Conservation (phyloP, 108 stramenopile species). For the Skeletonema potamos region DNA sequence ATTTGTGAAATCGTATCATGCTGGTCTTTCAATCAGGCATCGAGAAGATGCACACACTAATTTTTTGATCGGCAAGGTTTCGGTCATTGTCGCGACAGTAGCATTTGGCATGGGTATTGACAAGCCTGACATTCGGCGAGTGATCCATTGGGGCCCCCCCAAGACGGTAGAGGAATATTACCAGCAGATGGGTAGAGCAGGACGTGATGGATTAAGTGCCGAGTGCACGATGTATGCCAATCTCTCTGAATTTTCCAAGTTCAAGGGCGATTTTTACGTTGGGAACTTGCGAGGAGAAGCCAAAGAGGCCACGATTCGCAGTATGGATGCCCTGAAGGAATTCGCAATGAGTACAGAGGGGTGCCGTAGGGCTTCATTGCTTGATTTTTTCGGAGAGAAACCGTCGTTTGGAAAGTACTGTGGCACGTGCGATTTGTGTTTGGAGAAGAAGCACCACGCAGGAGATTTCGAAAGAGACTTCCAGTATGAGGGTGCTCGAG, state of each 20-base stretch:
- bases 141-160: conserved; percentile 89
- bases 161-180: conserved; percentile 94
- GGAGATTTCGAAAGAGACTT: conserved; percentile 72
- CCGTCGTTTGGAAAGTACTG: conserved; percentile 71
- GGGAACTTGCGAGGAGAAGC: conserved; percentile 51
- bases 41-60: conserved; percentile 63
- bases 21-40: conserved; percentile 60
- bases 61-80: conserved; percentile 78
- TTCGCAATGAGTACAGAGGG: conserved; percentile 54
- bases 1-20: conserved; percentile 75
- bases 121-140: conserved; percentile 80
- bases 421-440: conserved; percentile 81
- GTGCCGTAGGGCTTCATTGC: conserved; percentile 67
- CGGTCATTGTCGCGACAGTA: conserved; percentile 91
- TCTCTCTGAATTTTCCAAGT: conserved; percentile 67
- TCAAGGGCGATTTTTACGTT: conserved; percentile 75
- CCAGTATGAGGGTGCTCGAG: conserved; percentile 51
- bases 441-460: conserved; percentile 24
- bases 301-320: conserved; percentile 33
- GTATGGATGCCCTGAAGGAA: conserved; percentile 56
- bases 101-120: conserved; percentile 99
- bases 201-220: conserved; percentile 88
- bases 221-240: conserved; percentile 69
- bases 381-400: conserved; percentile 76
- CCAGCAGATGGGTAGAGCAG: conserved; percentile 97